Conservation (phyloP, 1,284 basidiomycete species). For the Omphalotus olearius region DNA sequence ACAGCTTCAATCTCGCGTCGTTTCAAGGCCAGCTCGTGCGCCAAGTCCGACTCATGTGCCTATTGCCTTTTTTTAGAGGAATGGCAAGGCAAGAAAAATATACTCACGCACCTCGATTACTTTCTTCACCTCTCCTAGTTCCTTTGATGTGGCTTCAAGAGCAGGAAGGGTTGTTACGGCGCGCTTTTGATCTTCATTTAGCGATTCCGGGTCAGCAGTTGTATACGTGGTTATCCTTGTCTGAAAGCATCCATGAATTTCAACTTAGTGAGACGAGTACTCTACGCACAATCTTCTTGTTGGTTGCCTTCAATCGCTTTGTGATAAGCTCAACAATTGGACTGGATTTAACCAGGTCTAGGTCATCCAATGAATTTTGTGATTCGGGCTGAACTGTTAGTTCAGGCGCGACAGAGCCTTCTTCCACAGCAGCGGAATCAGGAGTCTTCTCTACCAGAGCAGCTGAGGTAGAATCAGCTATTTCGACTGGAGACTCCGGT, state of each 20-base stretch:
- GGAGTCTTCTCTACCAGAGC: slow-evolving; percentile 48
- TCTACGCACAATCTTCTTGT: slow-evolving; percentile 78
- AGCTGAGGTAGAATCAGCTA: slow-evolving; percentile 45
- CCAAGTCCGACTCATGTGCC: slow-evolving; percentile 62
- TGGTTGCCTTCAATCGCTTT: slow-evolving; percentile 71
- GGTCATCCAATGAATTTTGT: slow-evolving; percentile 37
- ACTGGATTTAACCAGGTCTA: slow-evolving; percentile 45
- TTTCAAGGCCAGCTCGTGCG: slow-evolving; percentile 49
- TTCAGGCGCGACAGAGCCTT: slow-evolving; percentile 45
- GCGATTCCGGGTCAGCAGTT: slow-evolving; percentile 56
- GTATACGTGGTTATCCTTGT: slow-evolving; percentile 70
- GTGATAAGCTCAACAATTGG: slow-evolving; percentile 73
- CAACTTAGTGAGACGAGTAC: slow-evolving; percentile 9
- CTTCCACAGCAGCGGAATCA: slow-evolving; percentile 41
- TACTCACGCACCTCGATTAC: slow-evolving; percentile 62
- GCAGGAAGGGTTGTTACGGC: slow-evolving; percentile 64
- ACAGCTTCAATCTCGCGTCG: slow-evolving; percentile 49
- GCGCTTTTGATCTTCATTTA: slow-evolving; percentile 83
- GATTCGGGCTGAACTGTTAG: slow-evolving; percentile 39
- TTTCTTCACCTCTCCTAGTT: slow-evolving; percentile 78
- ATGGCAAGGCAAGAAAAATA: not conserved
- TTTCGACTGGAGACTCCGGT: slow-evolving; percentile 25
- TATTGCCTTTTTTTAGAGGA: slow-evolving; percentile 21
- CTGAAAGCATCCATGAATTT: slow-evolving; percentile 33
- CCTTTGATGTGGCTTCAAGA: slow-evolving; percentile 74